Base-by-base conservation (phyloP, 331 rosid species). In the Rhamnella rubrinervis region DNA sequence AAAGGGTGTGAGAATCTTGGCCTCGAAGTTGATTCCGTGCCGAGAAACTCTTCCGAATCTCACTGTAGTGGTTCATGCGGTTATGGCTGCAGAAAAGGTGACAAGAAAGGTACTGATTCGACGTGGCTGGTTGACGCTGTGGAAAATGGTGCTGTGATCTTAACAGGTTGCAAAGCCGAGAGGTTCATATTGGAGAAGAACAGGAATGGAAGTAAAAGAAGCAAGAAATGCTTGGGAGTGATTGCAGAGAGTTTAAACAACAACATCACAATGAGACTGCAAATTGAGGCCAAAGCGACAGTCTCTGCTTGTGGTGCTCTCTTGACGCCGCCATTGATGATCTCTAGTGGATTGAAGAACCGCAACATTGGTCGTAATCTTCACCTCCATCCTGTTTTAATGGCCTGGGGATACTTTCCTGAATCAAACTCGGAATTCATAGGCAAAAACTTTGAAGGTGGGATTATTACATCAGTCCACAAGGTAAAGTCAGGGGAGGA, bases 71-170 rank as follows among this genome's bases (percentile, higher is more conserved):
- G 97, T 11, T 81, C 90, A 0, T 95, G 97, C 72, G 85, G 77
- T 65, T 85, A 75, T 59, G 97, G 97, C 11, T 95, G 99, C 71
- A 75, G 81, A 52, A 77, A 63, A 44, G 96, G 96, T 10, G 82
- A 95, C 8, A 95, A 91, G 70, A 82, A 74, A 65, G 97, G 96
- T 72, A 85, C 93, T 40, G 85, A 89, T 38, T 66, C 75, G 38
- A 95, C 97, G 21, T 95, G 97, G 99, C 90, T 95, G 3, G 89
- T 87, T 41, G 99, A 91, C 78, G 93, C 93, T 23, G 96, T 91
- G 71, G 80, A 89, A 60, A 82, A 83, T 71, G 96, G 88, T 51
- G 90, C 96, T 18, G 93, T 91, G 23, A 80, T 95, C 35, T 61
- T 95, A 37, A 81, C 93, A 10, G 84, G 91, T 70, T 86, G 83